These are phyloP conservation scores for Lasiodiplodia hormozganensis DNA, from an alignment of 2,329 filamentous ascomycete genomes.

Conservation along the genomic window DNA sequence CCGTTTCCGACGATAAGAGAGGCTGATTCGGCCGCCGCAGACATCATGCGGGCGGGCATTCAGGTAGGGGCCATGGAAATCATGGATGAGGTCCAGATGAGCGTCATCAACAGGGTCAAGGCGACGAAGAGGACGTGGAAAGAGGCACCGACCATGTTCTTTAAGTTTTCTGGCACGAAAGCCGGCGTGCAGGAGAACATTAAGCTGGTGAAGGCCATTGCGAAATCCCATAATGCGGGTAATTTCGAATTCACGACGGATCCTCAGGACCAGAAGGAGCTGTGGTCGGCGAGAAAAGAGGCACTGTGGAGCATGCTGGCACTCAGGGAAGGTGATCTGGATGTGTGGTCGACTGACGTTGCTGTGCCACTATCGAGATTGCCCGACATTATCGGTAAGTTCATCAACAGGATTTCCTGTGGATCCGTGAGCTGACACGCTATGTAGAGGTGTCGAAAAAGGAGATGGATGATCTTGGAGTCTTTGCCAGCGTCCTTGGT, in stretches of 20 bases:
- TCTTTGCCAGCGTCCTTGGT: slow-evolving; percentile 87
- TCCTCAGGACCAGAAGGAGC: slow-evolving; percentile 60
- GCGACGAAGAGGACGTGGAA: slow-evolving; percentile 76
- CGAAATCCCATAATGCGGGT: slow-evolving; percentile 64
- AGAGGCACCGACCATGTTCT: slow-evolving; percentile 79
- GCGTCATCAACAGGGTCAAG: slow-evolving; percentile 77
- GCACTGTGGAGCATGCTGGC: slow-evolving; percentile 68
- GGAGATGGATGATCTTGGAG: slow-evolving; percentile 82
- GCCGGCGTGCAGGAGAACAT: slow-evolving; percentile 77
- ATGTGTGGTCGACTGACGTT: slow-evolving; percentile 69
- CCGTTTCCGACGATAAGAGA: slow-evolving; percentile 79
- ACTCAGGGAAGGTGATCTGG: slow-evolving; percentile 60
- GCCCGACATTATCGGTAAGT: slow-evolving; percentile 65
- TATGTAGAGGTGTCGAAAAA: slow-evolving; percentile 80
- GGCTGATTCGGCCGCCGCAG: slow-evolving; percentile 75
- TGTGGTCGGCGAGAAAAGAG: slow-evolving; percentile 68
- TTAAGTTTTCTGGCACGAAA: slow-evolving; percentile 83
- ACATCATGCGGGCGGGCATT: slow-evolving; percentile 76
- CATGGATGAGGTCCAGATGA: slow-evolving; percentile 90
- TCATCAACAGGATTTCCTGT: background rate
- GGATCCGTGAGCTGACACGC: slow-evolving; percentile 30
- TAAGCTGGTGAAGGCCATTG: slow-evolving; percentile 69
- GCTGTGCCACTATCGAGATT: slow-evolving; percentile 67
- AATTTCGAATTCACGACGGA: slow-evolving; percentile 64
- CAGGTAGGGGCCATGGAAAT: slow-evolving; percentile 82